A percentile compares a stretch with the other conserved stretches of the same genome.
phyloP scores from a whole-genome alignment of 2,329 filamentous ascomycete species.

The Claviceps quebecensis region DNA sequence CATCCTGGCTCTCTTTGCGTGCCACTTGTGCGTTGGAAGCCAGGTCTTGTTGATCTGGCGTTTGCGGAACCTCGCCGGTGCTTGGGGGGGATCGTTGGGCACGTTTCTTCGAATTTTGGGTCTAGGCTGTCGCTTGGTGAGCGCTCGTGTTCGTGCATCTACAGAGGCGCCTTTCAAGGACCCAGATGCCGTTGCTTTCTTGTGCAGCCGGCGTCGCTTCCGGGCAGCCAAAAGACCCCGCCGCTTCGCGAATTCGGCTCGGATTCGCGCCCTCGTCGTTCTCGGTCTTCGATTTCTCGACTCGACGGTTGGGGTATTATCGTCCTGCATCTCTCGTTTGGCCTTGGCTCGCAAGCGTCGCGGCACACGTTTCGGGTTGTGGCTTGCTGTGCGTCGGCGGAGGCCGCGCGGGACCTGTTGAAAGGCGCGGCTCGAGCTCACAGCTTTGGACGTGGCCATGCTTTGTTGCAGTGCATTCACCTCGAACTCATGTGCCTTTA shows the following conservation, averaged over 20 bases:
- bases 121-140: constrained; percentile 22
- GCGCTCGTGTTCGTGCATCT: constrained; percentile 6
- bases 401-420: constrained; percentile 78
- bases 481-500: constrained; percentile 77
- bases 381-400: constrained; percentile 78
- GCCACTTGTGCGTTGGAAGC: constrained; percentile 89
- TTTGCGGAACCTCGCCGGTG: constrained; percentile 61
- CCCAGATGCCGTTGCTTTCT: constrained; percentile 14
- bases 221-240: constrained; percentile 48
- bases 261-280: constrained; percentile 43
- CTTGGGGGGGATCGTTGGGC: constrained; percentile 43
- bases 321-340: constrained; percentile 62
- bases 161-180: constrained; percentile 5
- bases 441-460: constrained; percentile 58
- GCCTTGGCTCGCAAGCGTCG: constrained; percentile 59
- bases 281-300: constrained; percentile 46
- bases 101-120: constrained; percentile 58
- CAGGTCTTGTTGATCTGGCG: constrained; percentile 82
- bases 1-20: constrained; percentile 85
- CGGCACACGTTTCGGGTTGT: constrained; percentile 85
- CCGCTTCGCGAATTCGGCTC: constrained; percentile 63
- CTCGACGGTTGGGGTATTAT: constrained; percentile 77
- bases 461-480: constrained; percentile 73
- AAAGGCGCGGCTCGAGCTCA: constrained; percentile 59
- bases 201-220: constrained; percentile 31